Conservation (phyloP, 768 basidiomycete genomes). For the Hysterangium stoloniferum region DNA sequence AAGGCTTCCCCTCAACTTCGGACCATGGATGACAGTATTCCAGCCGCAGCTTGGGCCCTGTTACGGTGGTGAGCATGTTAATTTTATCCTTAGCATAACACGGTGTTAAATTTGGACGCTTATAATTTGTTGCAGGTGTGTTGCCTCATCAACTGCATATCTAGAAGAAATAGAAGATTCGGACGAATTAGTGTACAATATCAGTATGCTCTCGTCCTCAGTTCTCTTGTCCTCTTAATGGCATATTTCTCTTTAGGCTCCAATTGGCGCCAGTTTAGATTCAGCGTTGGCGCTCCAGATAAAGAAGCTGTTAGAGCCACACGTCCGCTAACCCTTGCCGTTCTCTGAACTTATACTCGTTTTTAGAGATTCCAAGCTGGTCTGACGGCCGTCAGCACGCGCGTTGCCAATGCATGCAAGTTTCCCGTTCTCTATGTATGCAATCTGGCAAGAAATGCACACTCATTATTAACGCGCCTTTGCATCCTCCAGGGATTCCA, state of each 20-base stretch:
- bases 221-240: background rate
- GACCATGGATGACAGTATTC: slow-evolving; percentile 40
- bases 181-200: slow-evolving; percentile 46
- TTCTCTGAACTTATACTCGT: background rate
- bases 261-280: slow-evolving; percentile 54
- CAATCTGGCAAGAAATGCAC: background rate
- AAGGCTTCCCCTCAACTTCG: slow-evolving; percentile 46
- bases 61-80: slow-evolving; percentile 57
- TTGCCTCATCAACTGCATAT: slow-evolving; percentile 67
- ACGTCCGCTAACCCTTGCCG: background rate
- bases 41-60: slow-evolving; percentile 58
- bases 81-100: slow-evolving; percentile 8
- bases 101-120: background rate
- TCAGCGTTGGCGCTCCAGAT: slow-evolving; percentile 64
- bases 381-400: slow-evolving; percentile 30
- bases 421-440: slow-evolving; percentile 33
- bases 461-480: slow-evolving; percentile 16
- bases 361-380: slow-evolving; percentile 40
- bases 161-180: slow-evolving; percentile 51
- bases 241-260: slow-evolving; percentile 27
- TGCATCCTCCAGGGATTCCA: slow-evolving; percentile 50
- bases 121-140: slow-evolving; percentile 36
- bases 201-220: slow-evolving; percentile 33
- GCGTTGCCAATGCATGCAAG: slow-evolving; percentile 31
- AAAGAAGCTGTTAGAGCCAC: slow-evolving; percentile 40